Evolutionary conservation across 2,329 filamentous ascomycete species (phyloP).

Genomic region (Pestalotiopsis sp.): DNA sequence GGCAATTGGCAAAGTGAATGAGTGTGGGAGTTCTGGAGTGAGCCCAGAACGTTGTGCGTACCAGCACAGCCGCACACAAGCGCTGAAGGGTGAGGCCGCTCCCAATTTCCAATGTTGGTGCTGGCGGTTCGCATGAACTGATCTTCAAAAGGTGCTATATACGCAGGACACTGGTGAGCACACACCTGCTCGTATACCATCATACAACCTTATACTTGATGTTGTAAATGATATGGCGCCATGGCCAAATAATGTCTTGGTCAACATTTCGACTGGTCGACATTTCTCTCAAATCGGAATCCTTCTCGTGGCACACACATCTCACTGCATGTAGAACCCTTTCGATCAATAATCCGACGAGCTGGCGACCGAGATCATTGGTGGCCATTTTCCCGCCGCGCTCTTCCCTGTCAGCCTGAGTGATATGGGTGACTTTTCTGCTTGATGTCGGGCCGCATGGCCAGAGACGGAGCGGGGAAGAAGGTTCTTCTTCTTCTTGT

Average conservation of each 20-base stretch:
- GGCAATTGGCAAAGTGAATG: neutral
- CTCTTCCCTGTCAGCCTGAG: neutral
- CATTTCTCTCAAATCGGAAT: neutral
- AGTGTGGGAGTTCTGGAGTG: neutral
- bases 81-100: neutral
- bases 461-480: neutral
- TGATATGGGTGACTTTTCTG: neutral
- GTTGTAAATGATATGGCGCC: neutral
- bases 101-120: neutral
- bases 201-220: neutral
- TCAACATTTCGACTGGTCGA: neutral
- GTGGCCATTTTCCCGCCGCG: conserved; percentile 2
- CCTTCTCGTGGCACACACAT: neutral
- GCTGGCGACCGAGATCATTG: conserved; percentile 1
- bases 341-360: neutral
- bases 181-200: neutral
- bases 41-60: neutral
- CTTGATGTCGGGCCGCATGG: conserved; percentile 4
- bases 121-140: neutral
- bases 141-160: neutral
- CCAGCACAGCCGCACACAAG: neutral
- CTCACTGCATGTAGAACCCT: neutral
- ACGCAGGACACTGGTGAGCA: neutral
- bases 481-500: neutral
- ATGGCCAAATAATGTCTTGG: neutral